Base-by-base conservation (phyloP, 257 asterid species). In the Paulownia fortunei region DNA sequence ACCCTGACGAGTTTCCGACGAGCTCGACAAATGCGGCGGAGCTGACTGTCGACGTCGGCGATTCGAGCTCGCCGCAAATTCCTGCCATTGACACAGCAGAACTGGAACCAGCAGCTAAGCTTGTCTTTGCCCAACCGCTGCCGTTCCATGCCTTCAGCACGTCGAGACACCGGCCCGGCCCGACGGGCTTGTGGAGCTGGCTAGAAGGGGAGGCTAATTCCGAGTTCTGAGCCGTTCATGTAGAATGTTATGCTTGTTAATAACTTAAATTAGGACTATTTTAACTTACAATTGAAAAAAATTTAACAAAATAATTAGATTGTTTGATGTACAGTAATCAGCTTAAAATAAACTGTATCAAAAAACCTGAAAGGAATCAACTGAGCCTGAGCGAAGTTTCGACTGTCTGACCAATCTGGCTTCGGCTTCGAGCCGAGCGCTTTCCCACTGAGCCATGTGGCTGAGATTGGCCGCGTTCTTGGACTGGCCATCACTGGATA, bases 381-480 rank as follows among this genome's bases (percentile, higher is more conserved):
- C 51, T 30, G 83, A 44, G 74, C 13, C 72, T 18, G 88, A 88
- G 24, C 87, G 84, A 6, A 88, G 80, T 49, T 82, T 88, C 5
- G 96, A 90, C 60, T 88, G 90, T 15, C 89, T 67, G 62, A 66
- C 93, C 19, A 91, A 63, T 44, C 95, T 61, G 4, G 95, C 91
- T 80, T 91, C 97, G 2, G 97, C 97, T 85, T 91, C 97, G 0
- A 91, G 89, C 0, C 97, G 80, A 11, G 97, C 97, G 9, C 89
- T 89, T 64, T 91, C 97, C 97, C 97, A 91, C 67, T 91, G 97
- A 27, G 97, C 97, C 92, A 91, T 89, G 81, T 91, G 97, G 89
- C 91, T 91, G 34, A 91, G 89, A 54, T 88, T 89, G 18, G 93
- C 90, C 0, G 91, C 84, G 39, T 80, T 77, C 54, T 91, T 91